Evolutionary conservation across 2,329 filamentous ascomycete species (phyloP).

Genomic region (Talaromyces marneffei): DNA sequence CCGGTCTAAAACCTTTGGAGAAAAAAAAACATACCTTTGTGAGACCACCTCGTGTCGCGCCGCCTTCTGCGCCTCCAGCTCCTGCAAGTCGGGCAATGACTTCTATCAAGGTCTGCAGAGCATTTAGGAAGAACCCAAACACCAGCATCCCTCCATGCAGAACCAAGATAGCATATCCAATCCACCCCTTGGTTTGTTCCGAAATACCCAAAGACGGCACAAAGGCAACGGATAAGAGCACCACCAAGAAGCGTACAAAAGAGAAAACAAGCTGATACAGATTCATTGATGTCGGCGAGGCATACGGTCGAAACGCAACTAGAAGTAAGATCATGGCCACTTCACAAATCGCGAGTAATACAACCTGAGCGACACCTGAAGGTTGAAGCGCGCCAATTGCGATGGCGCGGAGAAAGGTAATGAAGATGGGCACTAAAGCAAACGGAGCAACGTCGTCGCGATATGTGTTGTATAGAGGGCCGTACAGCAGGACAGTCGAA

Average conservation of each 20-base stretch:
- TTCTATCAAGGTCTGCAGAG: slow-evolving; percentile 83
- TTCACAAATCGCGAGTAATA: slow-evolving; percentile 88
- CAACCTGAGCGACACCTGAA: slow-evolving; percentile 86
- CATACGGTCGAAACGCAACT: slow-evolving; percentile 84
- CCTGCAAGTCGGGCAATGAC: slow-evolving; percentile 76
- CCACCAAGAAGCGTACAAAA: slow-evolving; percentile 65
- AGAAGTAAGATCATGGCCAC: slow-evolving; percentile 82
- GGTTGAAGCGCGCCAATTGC: slow-evolving; percentile 89
- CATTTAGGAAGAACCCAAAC: slow-evolving; percentile 89
- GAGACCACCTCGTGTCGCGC: slow-evolving; percentile 70
- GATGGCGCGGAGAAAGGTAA: slow-evolving; percentile 80
- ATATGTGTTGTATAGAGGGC: slow-evolving; percentile 94
- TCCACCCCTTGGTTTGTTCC: slow-evolving; percentile 82
- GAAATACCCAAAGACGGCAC: slow-evolving; percentile 73
- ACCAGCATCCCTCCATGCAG: slow-evolving; percentile 80
- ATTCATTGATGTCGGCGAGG: slow-evolving; percentile 93
- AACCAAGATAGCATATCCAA: slow-evolving; percentile 84
- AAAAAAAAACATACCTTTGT: slow-evolving; percentile 57
- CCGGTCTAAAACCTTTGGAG: not conserved
- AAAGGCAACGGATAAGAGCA: slow-evolving; percentile 75
- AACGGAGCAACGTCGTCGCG: slow-evolving; percentile 89
- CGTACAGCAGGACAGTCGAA: slow-evolving; percentile 80
- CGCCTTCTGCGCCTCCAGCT: slow-evolving; percentile 68
- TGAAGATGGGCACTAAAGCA: slow-evolving; percentile 75
- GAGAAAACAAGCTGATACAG: slow-evolving; percentile 86